phyloP scores from a whole-genome alignment of 2,329 filamentous ascomycete species.

The Leptographium radiaticola region DNA sequence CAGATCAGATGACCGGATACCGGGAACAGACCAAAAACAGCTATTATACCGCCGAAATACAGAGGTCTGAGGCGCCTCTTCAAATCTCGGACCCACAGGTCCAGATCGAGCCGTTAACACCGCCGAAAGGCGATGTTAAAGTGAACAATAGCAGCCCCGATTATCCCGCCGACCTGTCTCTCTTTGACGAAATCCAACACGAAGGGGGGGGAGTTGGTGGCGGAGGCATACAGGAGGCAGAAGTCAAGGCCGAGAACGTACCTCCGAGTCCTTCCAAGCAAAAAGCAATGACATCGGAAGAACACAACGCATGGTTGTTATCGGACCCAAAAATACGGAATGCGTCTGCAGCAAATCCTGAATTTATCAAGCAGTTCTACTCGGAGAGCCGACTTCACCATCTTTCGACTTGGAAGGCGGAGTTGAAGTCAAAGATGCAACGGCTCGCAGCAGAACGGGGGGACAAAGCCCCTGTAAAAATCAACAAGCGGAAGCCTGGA shows the following conservation, averaged over 20 bases:
- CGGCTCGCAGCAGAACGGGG: constrained; percentile 59
- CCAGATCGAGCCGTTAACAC: not conserved
- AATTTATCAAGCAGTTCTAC: constrained; percentile 90
- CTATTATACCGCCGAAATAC: constrained; percentile 69
- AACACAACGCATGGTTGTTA: constrained; percentile 78
- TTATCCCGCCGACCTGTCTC: not conserved
- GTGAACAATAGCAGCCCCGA: too few relatives aligned
- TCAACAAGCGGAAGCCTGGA: constrained; percentile 34
- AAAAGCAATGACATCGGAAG: constrained; percentile 60
- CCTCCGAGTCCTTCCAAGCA: not conserved
- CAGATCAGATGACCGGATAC: constrained; percentile 53
- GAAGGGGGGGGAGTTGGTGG: not conserved
- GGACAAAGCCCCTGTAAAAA: constrained; percentile 15
- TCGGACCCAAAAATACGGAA: constrained; percentile 76
- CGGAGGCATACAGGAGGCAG: not conserved
- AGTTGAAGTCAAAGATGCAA: constrained; percentile 81
- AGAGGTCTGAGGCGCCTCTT: constrained; percentile 13
- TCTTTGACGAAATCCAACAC: not conserved
- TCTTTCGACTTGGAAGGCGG: constrained; percentile 90
- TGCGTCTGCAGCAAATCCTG: constrained; percentile 81
- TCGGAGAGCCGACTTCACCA: constrained; percentile 91
- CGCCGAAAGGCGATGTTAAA: not conserved
- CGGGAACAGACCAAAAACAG: constrained; percentile 68
- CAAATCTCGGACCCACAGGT: not conserved
- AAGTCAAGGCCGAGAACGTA: not conserved